Conservation (phyloP, 805 yeast genomes). For the Hemisphaericaspora nanyangensis region DNA sequence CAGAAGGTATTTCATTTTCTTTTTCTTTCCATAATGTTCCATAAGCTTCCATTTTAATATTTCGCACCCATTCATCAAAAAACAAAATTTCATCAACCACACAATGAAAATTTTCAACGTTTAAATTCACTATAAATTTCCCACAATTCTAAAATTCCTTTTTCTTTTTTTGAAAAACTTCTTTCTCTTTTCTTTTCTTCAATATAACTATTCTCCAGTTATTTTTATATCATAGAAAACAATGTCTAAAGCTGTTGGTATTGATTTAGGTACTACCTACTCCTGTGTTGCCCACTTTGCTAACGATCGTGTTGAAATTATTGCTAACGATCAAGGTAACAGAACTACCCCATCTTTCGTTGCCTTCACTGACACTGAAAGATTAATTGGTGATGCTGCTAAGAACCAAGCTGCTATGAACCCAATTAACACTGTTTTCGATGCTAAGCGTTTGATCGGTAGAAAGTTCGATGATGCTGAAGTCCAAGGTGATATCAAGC, state of each 20-base stretch:
- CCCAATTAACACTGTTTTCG: conserved; percentile 88
- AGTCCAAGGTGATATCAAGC: conserved; percentile 57
- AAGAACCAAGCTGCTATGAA: conserved; percentile 97
- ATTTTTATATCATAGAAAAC: background rate
- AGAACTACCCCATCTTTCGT: conserved; percentile 97
- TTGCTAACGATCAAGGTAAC: conserved; percentile 98
- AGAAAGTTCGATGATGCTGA: conserved; percentile 80
- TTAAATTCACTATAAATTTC: conserved; percentile 1
- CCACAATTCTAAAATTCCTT: background rate
- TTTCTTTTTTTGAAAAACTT: background rate
- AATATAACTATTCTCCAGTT: background rate
- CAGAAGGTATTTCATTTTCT: background rate
- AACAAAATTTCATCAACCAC: conserved; percentile 3
- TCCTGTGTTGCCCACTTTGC: conserved; percentile 96
- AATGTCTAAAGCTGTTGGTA: conserved; percentile 70
- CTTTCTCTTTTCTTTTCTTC: conserved; percentile 3
- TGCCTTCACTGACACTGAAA: conserved; percentile 90
- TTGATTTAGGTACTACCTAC: conserved; percentile 92
- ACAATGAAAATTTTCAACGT: conserved; percentile 1
- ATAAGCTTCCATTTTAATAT: conserved; percentile 1
- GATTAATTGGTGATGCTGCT: conserved; percentile 96
- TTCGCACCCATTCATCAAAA: conserved; percentile 5
- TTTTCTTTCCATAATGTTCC: conserved; percentile 4
- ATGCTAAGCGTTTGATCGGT: conserved; percentile 92
- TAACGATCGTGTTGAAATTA: conserved; percentile 89